Evolutionary conservation across 495 filamentous ascomycete species (phyloP), one percentile per base, ranked within the genome.

Genomic region (Talaromyces ruber): DNA sequence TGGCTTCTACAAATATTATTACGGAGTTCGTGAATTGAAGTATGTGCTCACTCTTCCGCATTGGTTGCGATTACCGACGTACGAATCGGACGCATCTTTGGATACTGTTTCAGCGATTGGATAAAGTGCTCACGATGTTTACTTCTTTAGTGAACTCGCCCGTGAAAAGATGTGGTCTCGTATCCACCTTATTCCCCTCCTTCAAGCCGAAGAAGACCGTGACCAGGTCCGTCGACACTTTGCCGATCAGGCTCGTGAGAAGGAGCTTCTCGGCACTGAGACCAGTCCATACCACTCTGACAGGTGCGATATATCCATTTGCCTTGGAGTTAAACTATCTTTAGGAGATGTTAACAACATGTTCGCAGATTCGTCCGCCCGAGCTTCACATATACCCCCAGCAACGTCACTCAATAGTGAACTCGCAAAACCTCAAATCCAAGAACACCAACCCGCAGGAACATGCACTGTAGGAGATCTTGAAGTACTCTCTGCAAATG

Each of bases 151-250:
- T 70, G 94, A 98, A 72, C 88, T 95, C 63, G 89, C 86, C 59
- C 90, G 94, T 52, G 94, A 98, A 70, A 98, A 98, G 81, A 92
- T 97, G 83, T 98, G 94, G 94, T 81, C 87, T 51, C 88, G 94
- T 66, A 93, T 98, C 67, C 84, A 98, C 72, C 79, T 98, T 55
- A 92, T 92, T 70, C 94, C 94, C 30, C 74, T 94, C 64, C 86
- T 98, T 58, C 93, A 97, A 70, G 94, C 94, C 60, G 94, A 98
- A 71, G 90, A 93, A 69, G 94, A 98, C 79, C 88, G 94, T 54
- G 94, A 98, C 78, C 86, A 90, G 70, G 92, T 95, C 65, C 83
- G 94, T 53, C 78, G 93, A 65, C 81, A 92, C 70, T 85, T 86
- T 60, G 94, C 95, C 55, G 89, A 96, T 69, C 84, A 91, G 81